Evolutionary conservation across 345 rosid genomes (phyloP), one percentile per base, ranked within the genome.

Genomic region (Populus simonii): DNA sequence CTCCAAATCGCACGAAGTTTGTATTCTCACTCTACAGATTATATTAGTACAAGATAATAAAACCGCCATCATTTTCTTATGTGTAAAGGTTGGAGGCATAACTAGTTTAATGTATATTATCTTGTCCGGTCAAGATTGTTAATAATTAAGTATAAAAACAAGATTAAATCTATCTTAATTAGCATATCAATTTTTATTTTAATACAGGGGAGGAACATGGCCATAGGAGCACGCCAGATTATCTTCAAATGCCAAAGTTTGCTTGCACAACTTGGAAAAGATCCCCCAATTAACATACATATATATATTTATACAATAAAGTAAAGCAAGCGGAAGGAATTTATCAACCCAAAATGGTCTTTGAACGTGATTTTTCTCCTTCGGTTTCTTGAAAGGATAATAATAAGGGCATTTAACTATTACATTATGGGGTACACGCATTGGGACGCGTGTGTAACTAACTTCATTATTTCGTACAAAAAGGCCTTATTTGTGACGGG

Each of bases 391-490:
- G 51, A 15, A 4, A 12, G 51, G 51, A 47, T 16, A 47, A 13
- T 16, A 66, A 66, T 0, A 66, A 4, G 36, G 20, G 69, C 38
- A 22, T 8, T 23, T 22, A 8, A 29, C 15, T 36, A 49, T 67
- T 68, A 9, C 20, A 65, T 47, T 12, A 66, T 67, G n/a, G 49
- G 83, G 84, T 80, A 72, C 80, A 82, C 80, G 87, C 81, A 78
- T 80, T 6, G 55, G 76, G 73, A 77, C 76, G 85, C 86, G 76
- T 75, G 82, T 67, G 43, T 25, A 66, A 70, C 23, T 17, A 43
- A 71, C 23, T 61, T 36, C 20, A 74, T 78, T 33, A 71, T 66
- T 76, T 79, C 47, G 57, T 74, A 67, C 13, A 43, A 17, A 79
- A 49, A 65, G 41, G 33, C 36, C 43, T 22, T 41, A 25, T 49